Evolutionary conservation across 2,329 filamentous ascomycete genomes (phyloP).

Genomic region (Colletotrichum sp.): DNA sequence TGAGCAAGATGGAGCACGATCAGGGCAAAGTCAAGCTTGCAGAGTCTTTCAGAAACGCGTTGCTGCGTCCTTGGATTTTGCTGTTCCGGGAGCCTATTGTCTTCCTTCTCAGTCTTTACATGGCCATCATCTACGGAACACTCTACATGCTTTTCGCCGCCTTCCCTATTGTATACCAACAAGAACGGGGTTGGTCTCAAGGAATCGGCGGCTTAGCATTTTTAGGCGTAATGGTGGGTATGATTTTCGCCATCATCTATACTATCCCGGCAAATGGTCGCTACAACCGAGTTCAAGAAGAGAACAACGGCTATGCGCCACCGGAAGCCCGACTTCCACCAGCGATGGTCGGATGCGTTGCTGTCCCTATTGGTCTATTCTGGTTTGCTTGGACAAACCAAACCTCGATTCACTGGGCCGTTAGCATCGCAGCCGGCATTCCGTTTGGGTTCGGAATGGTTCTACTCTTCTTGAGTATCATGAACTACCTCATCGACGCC

Average conservation of each 20-base stretch:
- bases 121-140: slow-evolving; percentile 64
- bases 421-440: slow-evolving; percentile 39
- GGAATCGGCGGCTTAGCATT: slow-evolving; percentile 69
- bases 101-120: slow-evolving; percentile 66
- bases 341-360: slow-evolving; percentile 57
- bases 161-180: slow-evolving; percentile 70
- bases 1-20: slow-evolving; percentile 50
- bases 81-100: slow-evolving; percentile 76
- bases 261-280: slow-evolving; percentile 48
- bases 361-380: slow-evolving; percentile 58
- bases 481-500: slow-evolving; percentile 61
- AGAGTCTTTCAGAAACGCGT: slow-evolving; percentile 47
- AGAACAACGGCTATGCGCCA: slow-evolving; percentile 51
- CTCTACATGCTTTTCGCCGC: slow-evolving; percentile 66
- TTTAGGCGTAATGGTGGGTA: slow-evolving; percentile 71
- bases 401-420: slow-evolving; percentile 53
- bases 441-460: slow-evolving; percentile 44
- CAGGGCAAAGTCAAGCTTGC: slow-evolving; percentile 33
- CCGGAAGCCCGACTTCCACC: slow-evolving; percentile 62
- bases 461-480: slow-evolving; percentile 57
- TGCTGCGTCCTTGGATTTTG: slow-evolving; percentile 68
- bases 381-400: slow-evolving; percentile 63
- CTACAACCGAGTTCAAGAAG: slow-evolving; percentile 42
- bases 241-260: slow-evolving; percentile 59
- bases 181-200: slow-evolving; percentile 60